Evolutionary conservation across 768 basidiomycete genomes (phyloP).

Genomic region (Candolleomyces aberdarensis): DNA sequence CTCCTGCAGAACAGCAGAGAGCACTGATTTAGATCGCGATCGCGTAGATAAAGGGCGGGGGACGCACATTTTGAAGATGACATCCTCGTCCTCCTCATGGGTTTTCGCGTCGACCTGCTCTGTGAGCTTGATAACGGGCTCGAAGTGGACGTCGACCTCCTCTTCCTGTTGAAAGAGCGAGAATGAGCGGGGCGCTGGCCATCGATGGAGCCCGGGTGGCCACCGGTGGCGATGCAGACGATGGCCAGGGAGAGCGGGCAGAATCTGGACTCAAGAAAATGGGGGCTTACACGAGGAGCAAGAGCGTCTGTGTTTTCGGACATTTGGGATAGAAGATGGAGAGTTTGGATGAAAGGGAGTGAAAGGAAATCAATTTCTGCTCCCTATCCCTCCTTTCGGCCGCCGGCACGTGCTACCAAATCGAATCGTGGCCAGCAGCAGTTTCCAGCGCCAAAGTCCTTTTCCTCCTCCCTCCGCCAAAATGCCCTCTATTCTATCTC

Average conservation of each 20-base stretch:
- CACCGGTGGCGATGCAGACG: neutral
- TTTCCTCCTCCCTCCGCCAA: conserved; percentile 16
- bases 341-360: conserved; percentile 15
- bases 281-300: conserved; percentile 61
- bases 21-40: conserved; percentile 30
- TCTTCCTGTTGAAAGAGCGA: conserved; percentile 49
- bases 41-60: conserved; percentile 23
- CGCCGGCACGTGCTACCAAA: conserved; percentile 4
- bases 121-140: conserved; percentile 95
- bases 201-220: conserved; percentile 13
- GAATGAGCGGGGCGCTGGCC: conserved; percentile 12
- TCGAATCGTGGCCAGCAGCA: conserved; percentile 9
- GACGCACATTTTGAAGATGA: conserved; percentile 93
- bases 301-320: conserved; percentile 60
- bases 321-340: conserved; percentile 39
- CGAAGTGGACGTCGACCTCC: conserved; percentile 87
- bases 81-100: conserved; percentile 89
- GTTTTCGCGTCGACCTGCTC: conserved; percentile 96
- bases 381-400: conserved; percentile 8
- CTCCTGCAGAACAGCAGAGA: conserved; percentile 56
- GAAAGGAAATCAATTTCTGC: conserved; percentile 12
- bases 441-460: neutral
- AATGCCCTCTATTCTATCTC: conserved; percentile 33
- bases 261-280: conserved; percentile 19
- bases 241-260: neutral